A percentile compares a stretch with the other conserved stretches of the same genome.
Evolutionary conservation across 2,329 filamentous ascomycete species (phyloP).

Genomic region (Pyrenochaeta sp.): DNA sequence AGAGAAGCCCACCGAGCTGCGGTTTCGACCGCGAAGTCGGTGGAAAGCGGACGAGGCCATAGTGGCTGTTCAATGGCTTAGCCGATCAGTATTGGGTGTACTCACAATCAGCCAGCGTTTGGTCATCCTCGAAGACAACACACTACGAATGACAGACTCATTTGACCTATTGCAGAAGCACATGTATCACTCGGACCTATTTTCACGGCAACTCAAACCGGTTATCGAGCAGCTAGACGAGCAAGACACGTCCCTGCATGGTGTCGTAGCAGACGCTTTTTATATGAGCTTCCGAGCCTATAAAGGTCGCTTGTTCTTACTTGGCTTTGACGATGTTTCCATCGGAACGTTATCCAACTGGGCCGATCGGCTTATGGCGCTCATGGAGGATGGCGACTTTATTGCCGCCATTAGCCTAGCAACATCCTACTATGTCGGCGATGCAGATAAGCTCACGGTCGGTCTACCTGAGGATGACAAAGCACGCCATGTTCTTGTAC

Average conservation of each 20-base stretch:
- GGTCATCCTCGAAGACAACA: slow-evolving; percentile 86
- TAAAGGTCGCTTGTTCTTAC: slow-evolving; percentile 89
- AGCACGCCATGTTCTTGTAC: slow-evolving; percentile 81
- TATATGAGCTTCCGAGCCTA: slow-evolving; percentile 98
- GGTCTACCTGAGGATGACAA: slow-evolving; percentile 85
- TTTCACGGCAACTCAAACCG: slow-evolving; percentile 83
- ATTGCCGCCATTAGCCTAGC: slow-evolving; percentile 90
- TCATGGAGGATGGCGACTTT: slow-evolving; percentile 98
- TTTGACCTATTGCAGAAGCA: slow-evolving; percentile 92
- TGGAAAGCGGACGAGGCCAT: slow-evolving; percentile 97
- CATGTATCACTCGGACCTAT: slow-evolving; percentile 90
- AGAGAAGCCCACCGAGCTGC: slow-evolving; percentile 79
- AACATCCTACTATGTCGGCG: slow-evolving; percentile 89
- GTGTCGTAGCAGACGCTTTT: slow-evolving; percentile 95
- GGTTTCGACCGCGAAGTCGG: slow-evolving; percentile 82
- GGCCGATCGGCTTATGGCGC: slow-evolving; percentile 89
- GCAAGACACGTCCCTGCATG: slow-evolving; percentile 88
- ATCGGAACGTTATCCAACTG: slow-evolving; percentile 95
- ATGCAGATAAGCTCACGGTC: slow-evolving; percentile 92
- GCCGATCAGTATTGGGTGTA: slow-evolving; percentile 87
- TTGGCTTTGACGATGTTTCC: slow-evolving; percentile 93
- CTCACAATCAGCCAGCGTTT: slow-evolving; percentile 94
- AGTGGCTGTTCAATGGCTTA: slow-evolving; percentile 96
- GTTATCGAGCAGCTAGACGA: slow-evolving; percentile 91
- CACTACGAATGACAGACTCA: slow-evolving; percentile 88